Base-by-base conservation (phyloP, 2,329 filamentous ascomycete species). In the Claviceps africana region DNA sequence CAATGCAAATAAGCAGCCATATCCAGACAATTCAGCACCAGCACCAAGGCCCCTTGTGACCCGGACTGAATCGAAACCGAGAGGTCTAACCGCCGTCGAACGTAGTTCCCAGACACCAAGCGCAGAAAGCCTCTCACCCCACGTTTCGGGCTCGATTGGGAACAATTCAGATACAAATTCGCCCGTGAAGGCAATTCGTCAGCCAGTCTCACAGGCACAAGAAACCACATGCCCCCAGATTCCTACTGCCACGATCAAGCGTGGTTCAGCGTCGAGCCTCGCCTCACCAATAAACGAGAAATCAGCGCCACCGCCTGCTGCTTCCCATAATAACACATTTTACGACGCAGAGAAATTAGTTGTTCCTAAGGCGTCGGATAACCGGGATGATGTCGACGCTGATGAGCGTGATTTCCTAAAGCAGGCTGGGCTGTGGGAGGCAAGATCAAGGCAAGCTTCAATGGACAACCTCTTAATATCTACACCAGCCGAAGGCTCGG, bases 371-470 rank as follows among this genome's bases (percentile, higher is more conserved):
- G 56, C 53, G 22, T 56, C 55, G 13, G 55, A 61, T 3, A 59
- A 53, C 11, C 61, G 70, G 49, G 63, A 73, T 28, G 77, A 78
- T 37, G 72, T 78, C 28, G 84, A 87, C 61, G 82, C 82, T 4
- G 76, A 76, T 9, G 86, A 89, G 62, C 78, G 81, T 54, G 79
- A 81, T 42, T 70, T 88, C 5, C 69, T 88, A 30, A 77, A 82
- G 57, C 80, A 88, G 63, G 75, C 81, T 7, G 85, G 85, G 1
- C 70, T 88, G 22, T 66, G 86, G 25, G 76, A 79, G 42, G 59
- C 65, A 40, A 62, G 57, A 51, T 56, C 60, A 5, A 58, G 61
- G 40, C 62, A 60, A 46, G 62, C 63, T 28, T 57, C 60, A n/a
- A 52, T 62, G 11, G 65, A 69, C 55, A 66, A 58, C 62, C 63